phyloP scores from a whole-genome alignment of 2,329 filamentous ascomycete species.

The Clonostachys chloroleuca region DNA sequence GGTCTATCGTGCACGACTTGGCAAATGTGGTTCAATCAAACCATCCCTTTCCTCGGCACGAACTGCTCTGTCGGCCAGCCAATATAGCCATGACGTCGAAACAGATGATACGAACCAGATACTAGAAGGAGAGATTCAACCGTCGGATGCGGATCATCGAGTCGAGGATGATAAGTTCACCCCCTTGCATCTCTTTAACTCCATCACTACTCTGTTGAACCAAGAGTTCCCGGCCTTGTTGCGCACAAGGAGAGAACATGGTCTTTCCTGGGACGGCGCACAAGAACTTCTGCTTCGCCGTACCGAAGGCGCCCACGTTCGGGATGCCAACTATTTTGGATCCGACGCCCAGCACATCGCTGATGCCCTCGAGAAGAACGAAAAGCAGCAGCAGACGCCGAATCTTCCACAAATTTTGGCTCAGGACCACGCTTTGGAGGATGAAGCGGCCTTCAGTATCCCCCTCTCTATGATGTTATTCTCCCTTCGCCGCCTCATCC shows the following conservation, averaged over 20 bases:
- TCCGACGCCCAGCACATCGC: too few relatives aligned
- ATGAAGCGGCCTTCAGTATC: constrained; percentile 37
- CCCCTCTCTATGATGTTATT: constrained; percentile 68
- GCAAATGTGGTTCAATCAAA: neutral
- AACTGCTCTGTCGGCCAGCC: too few relatives aligned
- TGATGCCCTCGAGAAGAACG: too few relatives aligned
- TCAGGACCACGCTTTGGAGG: constrained; percentile 19
- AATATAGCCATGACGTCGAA: too few relatives aligned
- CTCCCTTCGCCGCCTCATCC: constrained; percentile 68
- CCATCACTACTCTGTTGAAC: constrained; percentile 34
- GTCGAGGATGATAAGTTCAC: too few relatives aligned
- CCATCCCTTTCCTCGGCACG: neutral
- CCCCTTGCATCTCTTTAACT: too few relatives aligned
- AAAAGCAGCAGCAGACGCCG: too few relatives aligned
- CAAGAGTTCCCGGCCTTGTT: constrained; percentile 59
- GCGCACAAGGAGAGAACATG: constrained; percentile 46
- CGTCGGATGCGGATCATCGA: neutral
- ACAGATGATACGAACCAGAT: neutral
- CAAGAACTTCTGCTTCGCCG: constrained; percentile 3
- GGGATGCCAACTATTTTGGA: too few relatives aligned
- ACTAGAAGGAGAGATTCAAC: neutral
- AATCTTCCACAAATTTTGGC: constrained; percentile 4
- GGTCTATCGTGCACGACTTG: neutral
- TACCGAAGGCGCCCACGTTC: constrained; percentile 1
- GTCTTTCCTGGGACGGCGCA: constrained; percentile 54